Evolutionary conservation across 345 rosid genomes (phyloP).

Genomic region (Bruguiera gymnorhiza): DNA sequence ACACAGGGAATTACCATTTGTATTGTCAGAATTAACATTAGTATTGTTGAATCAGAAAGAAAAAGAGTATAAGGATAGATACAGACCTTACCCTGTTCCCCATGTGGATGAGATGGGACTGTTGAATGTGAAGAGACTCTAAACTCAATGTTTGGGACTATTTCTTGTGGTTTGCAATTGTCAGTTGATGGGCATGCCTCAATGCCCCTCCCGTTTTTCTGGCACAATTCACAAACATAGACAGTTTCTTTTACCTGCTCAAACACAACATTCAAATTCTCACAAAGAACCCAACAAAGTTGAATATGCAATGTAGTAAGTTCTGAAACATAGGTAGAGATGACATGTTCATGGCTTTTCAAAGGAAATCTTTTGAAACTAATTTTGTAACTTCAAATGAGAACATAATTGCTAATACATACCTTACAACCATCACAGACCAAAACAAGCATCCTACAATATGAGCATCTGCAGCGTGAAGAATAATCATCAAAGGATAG

Average conservation of each 20-base stretch:
- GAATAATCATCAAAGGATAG: constrained; percentile 76
- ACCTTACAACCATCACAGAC: constrained; percentile 81
- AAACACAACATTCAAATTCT: constrained; percentile 16
- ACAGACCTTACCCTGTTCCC: constrained; percentile 65
- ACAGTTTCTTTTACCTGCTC: constrained; percentile 52
- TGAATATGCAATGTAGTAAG: not conserved
- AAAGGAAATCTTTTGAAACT: not conserved
- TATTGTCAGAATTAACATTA: not conserved
- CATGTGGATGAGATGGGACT: constrained; percentile 24
- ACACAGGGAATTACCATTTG: constrained; percentile 1
- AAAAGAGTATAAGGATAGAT: constrained; percentile 10
- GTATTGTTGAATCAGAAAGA: constrained; percentile 3
- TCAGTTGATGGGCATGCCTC: constrained; percentile 17
- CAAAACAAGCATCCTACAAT: constrained; percentile 89
- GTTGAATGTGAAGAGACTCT: constrained; percentile 26
- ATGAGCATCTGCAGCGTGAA: constrained; percentile 69
- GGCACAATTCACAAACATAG: constrained; percentile 79
- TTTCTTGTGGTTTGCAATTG: constrained; percentile 19
- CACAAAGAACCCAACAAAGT: constrained; percentile 16
- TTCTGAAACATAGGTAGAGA: not conserved
- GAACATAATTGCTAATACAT: constrained; percentile 3
- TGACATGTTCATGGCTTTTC: not conserved
- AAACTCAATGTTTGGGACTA: constrained; percentile 11
- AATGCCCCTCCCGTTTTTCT: constrained; percentile 49
- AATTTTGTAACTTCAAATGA: not conserved